A percentile compares a stretch with the other conserved stretches of the same genome.
Conservation (phyloP, 495 filamentous ascomycete genomes). For the Hypoxylon intermedium region DNA sequence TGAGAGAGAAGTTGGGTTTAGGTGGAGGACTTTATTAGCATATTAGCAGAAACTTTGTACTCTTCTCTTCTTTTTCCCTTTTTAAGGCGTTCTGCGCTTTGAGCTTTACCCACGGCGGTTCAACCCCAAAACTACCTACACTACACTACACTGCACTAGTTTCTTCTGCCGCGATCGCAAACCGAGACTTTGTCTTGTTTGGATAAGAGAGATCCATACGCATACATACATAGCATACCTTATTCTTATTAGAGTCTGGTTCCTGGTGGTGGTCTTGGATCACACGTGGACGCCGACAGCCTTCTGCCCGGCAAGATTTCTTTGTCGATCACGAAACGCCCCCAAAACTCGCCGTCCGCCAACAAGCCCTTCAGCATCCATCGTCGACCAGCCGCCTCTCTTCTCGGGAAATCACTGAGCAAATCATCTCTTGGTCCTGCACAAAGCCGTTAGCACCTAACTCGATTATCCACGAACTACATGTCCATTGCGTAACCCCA, state of each 20-base stretch:
- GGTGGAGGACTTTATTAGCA: slow-evolving; percentile 3
- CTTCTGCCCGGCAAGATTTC: slow-evolving; percentile 34
- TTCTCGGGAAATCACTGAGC: slow-evolving; percentile 32
- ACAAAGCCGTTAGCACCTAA: slow-evolving; percentile 55
- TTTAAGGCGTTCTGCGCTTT: background rate
- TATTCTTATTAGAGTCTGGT: too few species aligned
- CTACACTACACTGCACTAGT: background rate
- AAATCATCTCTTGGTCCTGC: slow-evolving; percentile 50
- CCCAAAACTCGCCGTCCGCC: slow-evolving; percentile 24
- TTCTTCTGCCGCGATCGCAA: slow-evolving; percentile 32
- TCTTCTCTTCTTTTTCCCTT: slow-evolving; percentile 11
- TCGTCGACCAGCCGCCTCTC: slow-evolving; percentile 38
- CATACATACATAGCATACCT: too few species aligned
- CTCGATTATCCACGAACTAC: slow-evolving; percentile 57
- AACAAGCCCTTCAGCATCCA: slow-evolving; percentile 12
- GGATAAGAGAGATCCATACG: slow-evolving; percentile 15
- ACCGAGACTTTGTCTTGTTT: slow-evolving; percentile 35
- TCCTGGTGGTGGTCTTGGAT: slow-evolving; percentile 26
- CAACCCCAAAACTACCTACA: too few species aligned
- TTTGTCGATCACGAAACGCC: slow-evolving; percentile 41
- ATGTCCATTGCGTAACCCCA: slow-evolving; percentile 59
- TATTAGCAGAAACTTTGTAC: slow-evolving; percentile 22
- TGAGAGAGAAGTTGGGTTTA: slow-evolving; percentile 1
- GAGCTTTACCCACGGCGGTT: background rate
- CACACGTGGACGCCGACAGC: slow-evolving; percentile 38